These are phyloP conservation scores for Komagataella populi DNA, from an alignment of 805 yeast species.

Conservation along the genomic window DNA sequence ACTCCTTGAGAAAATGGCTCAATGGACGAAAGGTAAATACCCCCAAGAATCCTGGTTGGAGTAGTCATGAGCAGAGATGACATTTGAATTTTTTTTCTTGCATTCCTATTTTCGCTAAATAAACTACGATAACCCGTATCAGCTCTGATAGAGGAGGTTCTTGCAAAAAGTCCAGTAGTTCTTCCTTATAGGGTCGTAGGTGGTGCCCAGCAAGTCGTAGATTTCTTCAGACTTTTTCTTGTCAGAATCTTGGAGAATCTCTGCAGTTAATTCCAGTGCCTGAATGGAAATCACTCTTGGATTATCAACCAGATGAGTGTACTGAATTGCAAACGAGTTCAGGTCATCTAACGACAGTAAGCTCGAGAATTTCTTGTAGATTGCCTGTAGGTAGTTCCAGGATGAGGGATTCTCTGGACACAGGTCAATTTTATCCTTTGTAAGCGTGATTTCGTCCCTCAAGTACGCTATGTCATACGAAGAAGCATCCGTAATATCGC, in stretches of 20 bases:
- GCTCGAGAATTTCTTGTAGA: constrained; percentile 19
- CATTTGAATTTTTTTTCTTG: too few relatives aligned
- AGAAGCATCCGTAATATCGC: constrained; percentile 3
- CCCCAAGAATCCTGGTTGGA: constrained; percentile 59
- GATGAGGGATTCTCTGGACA: constrained; percentile 77
- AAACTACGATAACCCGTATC: neutral
- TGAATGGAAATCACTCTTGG: constrained; percentile 29
- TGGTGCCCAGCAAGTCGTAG: constrained; percentile 34
- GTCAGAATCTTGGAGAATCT: constrained; percentile 25
- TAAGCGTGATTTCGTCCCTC: constrained; percentile 38
- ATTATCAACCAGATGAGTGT: constrained; percentile 6
- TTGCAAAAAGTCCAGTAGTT: constrained; percentile 17
- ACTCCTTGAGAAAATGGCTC: constrained; percentile 44
- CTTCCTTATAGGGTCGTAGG: constrained; percentile 14
- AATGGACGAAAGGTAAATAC: constrained; percentile 62
- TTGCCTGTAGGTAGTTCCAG: constrained; percentile 73
- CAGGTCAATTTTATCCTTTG: constrained; percentile 29
- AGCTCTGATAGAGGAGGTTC: neutral
- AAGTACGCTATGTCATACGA: constrained; percentile 4
- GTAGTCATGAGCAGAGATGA: constrained; percentile 4
- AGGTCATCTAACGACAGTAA: neutral
- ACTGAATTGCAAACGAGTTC: neutral
- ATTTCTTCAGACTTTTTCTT: constrained; percentile 23
- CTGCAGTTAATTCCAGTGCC: constrained; percentile 53
- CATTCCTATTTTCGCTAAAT: neutral